Percentiles rank a stretch among this genome's conserved stretches.
Conservation (phyloP, 169 alveolate species). For the Plasmodium knowlesi region DNA sequence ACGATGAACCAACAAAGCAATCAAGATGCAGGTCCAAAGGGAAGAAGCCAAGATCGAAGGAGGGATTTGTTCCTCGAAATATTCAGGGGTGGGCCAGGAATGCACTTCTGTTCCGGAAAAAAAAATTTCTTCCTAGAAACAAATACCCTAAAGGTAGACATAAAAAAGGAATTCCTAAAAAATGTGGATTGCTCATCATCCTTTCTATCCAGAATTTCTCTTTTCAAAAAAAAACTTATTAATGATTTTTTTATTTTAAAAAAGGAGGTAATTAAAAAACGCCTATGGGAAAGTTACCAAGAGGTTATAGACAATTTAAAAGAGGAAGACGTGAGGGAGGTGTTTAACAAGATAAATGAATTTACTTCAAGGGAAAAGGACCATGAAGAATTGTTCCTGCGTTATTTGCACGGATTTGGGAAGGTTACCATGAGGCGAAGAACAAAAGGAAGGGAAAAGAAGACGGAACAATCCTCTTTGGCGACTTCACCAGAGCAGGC, state of each 20-base stretch:
- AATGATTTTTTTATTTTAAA: conserved; percentile 20
- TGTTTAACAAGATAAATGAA: background rate
- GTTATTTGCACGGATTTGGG: background rate
- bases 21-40: background rate
- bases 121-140: conserved; percentile 42
- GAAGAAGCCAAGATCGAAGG: background rate
- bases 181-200: conserved; percentile 6
- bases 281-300: conserved; percentile 14
- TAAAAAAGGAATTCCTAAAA: conserved; percentile 45
- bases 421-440: background rate
- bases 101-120: conserved; percentile 21
- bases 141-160: conserved; percentile 20
- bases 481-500: background rate
- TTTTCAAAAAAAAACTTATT: conserved; percentile 16
- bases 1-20: background rate
- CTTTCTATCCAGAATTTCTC: conserved; percentile 28
- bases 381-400: background rate
- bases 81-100: conserved; percentile 66
- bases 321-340: conserved; percentile 20
- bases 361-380: background rate
- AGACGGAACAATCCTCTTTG: background rate
- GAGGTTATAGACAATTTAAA: conserved; percentile 4
- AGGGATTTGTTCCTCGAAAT: conserved; percentile 15
- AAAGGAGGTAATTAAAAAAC: conserved; percentile 42
- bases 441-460: background rate